Evolutionary conservation across 1,284 basidiomycete species (phyloP), one percentile per base, ranked within the genome.

Genomic region (Leccinum ambiguum): DNA sequence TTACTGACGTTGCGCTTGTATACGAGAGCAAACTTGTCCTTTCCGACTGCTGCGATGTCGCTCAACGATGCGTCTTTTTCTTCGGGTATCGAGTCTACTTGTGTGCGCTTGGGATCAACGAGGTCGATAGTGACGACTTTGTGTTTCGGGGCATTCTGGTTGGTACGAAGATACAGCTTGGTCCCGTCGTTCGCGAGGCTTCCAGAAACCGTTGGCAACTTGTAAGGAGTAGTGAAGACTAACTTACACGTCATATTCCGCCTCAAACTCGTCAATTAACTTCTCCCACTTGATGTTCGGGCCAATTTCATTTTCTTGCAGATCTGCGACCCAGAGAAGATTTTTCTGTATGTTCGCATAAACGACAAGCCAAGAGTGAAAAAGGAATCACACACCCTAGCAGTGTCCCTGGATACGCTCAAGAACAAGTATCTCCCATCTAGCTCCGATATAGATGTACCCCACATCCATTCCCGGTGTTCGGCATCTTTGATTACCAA

Each of bases 1-100:
- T 41, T 59, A 30, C 79, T 68, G 69, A 92, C 93, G 70, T 95
- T 90, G 65, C 87, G 84, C 71, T 90, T 90, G 80, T 93, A 93
- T 59, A 85, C 79, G 14, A 91, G 73, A 9, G 85, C 83, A 59
- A 94, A 81, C 63, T 85, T 82, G 74, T 91, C 83, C 18, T 83
- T 74, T 65, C 84, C 83, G 23, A 92, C 79, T 23, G 86, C 79
- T 36, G 74, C 73, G 23, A 86, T 81, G 56, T 82, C 79, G 43
- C 82, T 81, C 7, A 95, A 78, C 64, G 79, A 80, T 21, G 90
- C 88, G 53, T 88, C 83, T 63, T 84, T 81, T 73, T 89, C 84
- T 75, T 95, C 91, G 0, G 91, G 84, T 45, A 96, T 87, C 65
- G 93, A 79, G 63, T 92, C 90, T 62, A 79, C 78, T 73, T 85